A percentile compares a stretch with the other conserved stretches of the same genome.
These are phyloP conservation scores for Ballota nigra DNA, from an alignment of 257 asterid species.

Conservation along the genomic window DNA sequence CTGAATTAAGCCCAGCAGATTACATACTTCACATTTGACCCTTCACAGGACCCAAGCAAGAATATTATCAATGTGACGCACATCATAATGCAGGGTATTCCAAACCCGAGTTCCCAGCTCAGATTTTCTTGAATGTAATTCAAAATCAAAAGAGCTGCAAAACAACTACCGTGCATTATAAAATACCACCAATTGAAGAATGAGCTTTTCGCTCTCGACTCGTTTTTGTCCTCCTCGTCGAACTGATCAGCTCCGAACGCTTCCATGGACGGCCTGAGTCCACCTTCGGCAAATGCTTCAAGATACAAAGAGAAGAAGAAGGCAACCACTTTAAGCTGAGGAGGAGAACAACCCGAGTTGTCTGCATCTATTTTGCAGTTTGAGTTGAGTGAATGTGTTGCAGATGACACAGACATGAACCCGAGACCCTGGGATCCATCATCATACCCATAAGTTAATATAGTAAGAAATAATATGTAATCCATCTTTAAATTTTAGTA, in stretches of 20 bases:
- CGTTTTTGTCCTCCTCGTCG: constrained; percentile 31
- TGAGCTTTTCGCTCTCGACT: constrained; percentile 32
- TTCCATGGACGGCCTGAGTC: constrained; percentile 38
- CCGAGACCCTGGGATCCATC: too few relatives aligned
- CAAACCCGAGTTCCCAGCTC: constrained; percentile 44
- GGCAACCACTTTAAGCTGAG: too few relatives aligned
- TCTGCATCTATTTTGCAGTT: too few relatives aligned
- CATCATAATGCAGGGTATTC: constrained; percentile 33
- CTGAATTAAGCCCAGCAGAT: too few relatives aligned
- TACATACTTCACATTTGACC: too few relatives aligned
- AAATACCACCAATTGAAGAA: constrained; percentile 49
- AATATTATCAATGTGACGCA: constrained; percentile 25
- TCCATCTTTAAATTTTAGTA: too few relatives aligned
- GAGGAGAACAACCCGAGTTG: too few relatives aligned
- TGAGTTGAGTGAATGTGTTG: too few relatives aligned
- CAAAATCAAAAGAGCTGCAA: constrained; percentile 21
- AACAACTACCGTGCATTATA: constrained; percentile 14
- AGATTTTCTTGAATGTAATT: constrained; percentile 45
- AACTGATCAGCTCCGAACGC: constrained; percentile 54
- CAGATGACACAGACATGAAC: too few relatives aligned
- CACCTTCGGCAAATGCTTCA: constrained; percentile 42
- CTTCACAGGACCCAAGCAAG: constrained; percentile 32
- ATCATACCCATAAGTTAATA: too few relatives aligned
- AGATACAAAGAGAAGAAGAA: constrained; percentile 36
- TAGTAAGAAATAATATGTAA: too few relatives aligned